A percentile compares a stretch with the other conserved stretches of the same genome.
These are phyloP conservation scores for Prunus mira DNA, from an alignment of 306 rosid species.

Conservation along the genomic window DNA sequence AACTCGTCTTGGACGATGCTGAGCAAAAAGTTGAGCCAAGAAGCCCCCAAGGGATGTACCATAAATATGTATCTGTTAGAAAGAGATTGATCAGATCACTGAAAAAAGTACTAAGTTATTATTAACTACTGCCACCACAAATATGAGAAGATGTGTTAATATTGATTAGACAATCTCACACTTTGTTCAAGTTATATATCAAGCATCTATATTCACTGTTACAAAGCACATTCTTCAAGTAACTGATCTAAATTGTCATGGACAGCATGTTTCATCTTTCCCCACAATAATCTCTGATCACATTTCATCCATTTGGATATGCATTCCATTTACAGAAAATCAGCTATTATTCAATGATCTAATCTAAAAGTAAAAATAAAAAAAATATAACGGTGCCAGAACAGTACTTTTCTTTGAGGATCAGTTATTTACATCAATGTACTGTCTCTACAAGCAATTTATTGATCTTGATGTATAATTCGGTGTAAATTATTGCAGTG, in stretches of 20 bases:
- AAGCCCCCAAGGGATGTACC: slow-evolving; percentile 99
- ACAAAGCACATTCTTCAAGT: not conserved
- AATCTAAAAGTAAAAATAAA: not conserved
- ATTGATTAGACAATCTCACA: not conserved
- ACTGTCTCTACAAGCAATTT: not conserved
- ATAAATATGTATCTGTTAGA: slow-evolving; percentile 86
- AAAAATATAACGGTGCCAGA: not conserved
- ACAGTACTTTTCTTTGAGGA: not conserved
- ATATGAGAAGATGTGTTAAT: not conserved
- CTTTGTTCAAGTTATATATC: not conserved
- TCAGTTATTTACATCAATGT: not conserved
- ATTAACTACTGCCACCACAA: slow-evolving; percentile 6
- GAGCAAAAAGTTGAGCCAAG: slow-evolving; percentile 97
- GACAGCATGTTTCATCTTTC: not conserved
- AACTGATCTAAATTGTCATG: not conserved
- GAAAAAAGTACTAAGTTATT: slow-evolving; percentile 11
- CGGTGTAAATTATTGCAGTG: not conserved
- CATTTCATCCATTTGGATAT: not conserved
- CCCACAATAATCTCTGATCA: not conserved
- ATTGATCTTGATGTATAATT: not conserved
- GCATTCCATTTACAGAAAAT: not conserved
- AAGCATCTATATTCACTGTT: not conserved
- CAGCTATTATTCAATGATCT: not conserved
- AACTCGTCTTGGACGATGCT: slow-evolving; percentile 93
- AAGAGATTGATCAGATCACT: slow-evolving; percentile 22